These are phyloP conservation scores for Cyclocybe aegerita DNA, from an alignment of 768 basidiomycete genomes.

Conservation along the genomic window DNA sequence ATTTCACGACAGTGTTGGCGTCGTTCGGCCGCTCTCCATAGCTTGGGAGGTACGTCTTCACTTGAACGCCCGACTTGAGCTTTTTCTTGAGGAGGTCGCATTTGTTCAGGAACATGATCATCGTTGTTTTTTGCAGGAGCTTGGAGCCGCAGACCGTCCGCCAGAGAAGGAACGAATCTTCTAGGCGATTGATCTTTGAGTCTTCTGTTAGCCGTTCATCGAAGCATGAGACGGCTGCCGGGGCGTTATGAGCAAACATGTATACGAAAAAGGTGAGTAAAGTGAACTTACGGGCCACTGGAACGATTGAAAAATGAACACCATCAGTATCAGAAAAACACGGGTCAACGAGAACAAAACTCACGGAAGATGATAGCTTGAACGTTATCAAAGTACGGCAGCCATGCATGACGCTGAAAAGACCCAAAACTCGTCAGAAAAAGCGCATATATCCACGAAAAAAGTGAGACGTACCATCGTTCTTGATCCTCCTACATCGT, in stretches of 20 bases:
- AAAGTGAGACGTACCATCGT: slow-evolving; percentile 38
- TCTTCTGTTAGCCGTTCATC: slow-evolving; percentile 56
- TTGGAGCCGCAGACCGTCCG: slow-evolving; percentile 56
- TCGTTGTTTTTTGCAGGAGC: slow-evolving; percentile 57
- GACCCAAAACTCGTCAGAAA: not conserved
- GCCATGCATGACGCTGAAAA: slow-evolving; percentile 65
- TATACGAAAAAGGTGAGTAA: slow-evolving; percentile 30
- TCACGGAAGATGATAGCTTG: slow-evolving; percentile 77
- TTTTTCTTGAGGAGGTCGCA: slow-evolving; percentile 59
- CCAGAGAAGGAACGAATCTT: slow-evolving; percentile 75
- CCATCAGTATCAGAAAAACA: slow-evolving; percentile 2
- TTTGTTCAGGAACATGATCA: slow-evolving; percentile 78
- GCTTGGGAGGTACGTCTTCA: slow-evolving; percentile 56
- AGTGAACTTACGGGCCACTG: slow-evolving; percentile 49
- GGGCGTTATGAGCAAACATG: not conserved
- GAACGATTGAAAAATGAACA: slow-evolving; percentile 18
- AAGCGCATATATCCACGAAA: not conserved
- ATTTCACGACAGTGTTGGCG: slow-evolving; percentile 48
- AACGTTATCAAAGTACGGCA: slow-evolving; percentile 71
- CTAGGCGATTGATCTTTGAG: slow-evolving; percentile 60
- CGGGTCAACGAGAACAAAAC: slow-evolving; percentile 33
- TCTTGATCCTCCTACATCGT: slow-evolving; percentile 69
- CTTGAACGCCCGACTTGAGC: slow-evolving; percentile 43
- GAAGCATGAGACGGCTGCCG: slow-evolving; percentile 41
- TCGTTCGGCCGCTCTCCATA: slow-evolving; percentile 68